These are phyloP conservation scores for Saccharomycopsis crataegensis DNA, from an alignment of 1,139 yeast species.

Conservation along the genomic window DNA sequence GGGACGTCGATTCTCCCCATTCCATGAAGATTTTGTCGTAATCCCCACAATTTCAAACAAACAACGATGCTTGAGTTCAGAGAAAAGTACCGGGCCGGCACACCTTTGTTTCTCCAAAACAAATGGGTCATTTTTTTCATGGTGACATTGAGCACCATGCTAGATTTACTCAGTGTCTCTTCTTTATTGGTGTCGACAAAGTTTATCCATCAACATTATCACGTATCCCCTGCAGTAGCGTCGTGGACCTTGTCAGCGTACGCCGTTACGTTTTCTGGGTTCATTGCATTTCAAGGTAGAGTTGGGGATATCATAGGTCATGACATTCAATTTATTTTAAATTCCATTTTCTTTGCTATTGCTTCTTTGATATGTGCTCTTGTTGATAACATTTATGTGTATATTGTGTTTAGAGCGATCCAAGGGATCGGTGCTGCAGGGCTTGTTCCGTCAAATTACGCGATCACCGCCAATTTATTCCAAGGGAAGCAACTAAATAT, in stretches of 20 bases:
- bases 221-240: conserved; percentile 23
- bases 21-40: too few relatives aligned
- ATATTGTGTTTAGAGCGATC: conserved; percentile 29
- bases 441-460: conserved; percentile 29
- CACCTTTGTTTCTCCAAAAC: neutral
- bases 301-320: conserved; percentile 29
- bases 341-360: neutral
- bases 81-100: neutral
- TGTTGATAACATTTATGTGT: conserved; percentile 25
- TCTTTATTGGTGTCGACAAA: neutral
- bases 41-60: too few relatives aligned
- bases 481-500: conserved; percentile 26
- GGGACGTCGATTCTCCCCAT: too few relatives aligned
- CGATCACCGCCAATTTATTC: conserved; percentile 28
- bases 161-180: neutral
- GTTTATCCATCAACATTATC: neutral
- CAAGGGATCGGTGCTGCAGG: conserved; percentile 32
- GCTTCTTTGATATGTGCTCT: conserved; percentile 25
- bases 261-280: conserved; percentile 26
- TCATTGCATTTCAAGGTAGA: conserved; percentile 29
- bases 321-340: conserved; percentile 20
- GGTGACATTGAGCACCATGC: too few relatives aligned
- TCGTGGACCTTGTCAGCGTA: conserved; percentile 34
- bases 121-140: too few relatives aligned
- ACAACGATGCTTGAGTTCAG: neutral